Evolutionary conservation across 108 stramenopile genomes (phyloP).

Genomic region (Parmales sp.): DNA sequence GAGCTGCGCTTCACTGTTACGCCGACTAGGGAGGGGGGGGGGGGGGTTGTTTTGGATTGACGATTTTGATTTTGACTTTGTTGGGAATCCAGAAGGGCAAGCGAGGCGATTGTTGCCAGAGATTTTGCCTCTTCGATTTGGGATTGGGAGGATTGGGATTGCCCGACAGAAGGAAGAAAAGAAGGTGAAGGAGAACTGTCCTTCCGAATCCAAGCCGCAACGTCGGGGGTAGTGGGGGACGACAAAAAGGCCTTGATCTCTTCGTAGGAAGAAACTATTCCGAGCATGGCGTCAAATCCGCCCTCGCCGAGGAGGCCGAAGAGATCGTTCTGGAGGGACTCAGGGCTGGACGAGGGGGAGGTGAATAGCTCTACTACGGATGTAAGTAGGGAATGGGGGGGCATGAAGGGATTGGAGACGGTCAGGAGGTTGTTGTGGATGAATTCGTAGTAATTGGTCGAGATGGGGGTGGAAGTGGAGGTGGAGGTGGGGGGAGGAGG

Average conservation of each 20-base stretch:
- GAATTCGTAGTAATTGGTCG: too few relatives aligned
- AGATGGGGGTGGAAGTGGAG: too few relatives aligned
- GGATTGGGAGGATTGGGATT: background rate
- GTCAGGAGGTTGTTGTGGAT: too few relatives aligned
- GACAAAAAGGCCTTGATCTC: background rate
- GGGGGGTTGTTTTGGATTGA: background rate
- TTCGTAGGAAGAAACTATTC: background rate
- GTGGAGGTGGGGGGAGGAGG: too few relatives aligned
- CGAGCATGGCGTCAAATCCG: background rate
- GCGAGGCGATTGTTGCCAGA: background rate
- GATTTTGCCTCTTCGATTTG: background rate
- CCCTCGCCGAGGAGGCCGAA: background rate
- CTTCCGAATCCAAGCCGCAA: background rate
- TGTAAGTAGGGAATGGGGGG: background rate
- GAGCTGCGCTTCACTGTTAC: slow-evolving; percentile 3
- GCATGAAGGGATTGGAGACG: background rate
- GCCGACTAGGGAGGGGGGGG: background rate
- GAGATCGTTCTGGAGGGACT: background rate
- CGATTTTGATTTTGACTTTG: background rate
- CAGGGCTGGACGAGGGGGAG: background rate
- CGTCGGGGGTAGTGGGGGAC: background rate
- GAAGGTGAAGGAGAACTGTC: background rate
- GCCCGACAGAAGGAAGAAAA: too few relatives aligned
- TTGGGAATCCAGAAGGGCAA: background rate
- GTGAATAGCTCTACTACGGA: background rate